phyloP scores from a whole-genome alignment of 225 moss, liverwort and hornwort genomes.

The Antitrichia curtipendula region DNA sequence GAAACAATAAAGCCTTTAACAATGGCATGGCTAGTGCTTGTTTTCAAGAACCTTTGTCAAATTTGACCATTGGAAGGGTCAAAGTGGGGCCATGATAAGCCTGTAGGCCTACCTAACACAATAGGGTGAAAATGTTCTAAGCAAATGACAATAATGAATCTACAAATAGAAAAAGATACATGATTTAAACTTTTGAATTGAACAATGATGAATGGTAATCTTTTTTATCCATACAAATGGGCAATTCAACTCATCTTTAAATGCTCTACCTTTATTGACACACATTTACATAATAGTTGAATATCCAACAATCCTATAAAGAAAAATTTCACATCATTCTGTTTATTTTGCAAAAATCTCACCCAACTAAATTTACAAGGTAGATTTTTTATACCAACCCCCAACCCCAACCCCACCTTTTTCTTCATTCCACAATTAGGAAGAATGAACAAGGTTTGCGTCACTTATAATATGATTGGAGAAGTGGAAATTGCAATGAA shows the following conservation, averaged over 20 bases:
- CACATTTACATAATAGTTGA: background rate
- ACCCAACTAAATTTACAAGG: background rate
- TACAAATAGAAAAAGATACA: background rate
- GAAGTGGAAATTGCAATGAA: background rate
- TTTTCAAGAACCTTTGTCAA: background rate
- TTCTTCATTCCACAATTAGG: background rate
- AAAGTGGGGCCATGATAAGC: background rate
- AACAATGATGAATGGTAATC: background rate
- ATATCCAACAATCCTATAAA: background rate
- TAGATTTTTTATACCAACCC: background rate
- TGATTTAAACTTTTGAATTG: background rate
- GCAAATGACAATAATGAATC: background rate
- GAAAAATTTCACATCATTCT: background rate
- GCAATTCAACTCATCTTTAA: background rate
- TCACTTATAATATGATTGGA: accelerated
- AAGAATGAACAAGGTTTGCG: background rate
- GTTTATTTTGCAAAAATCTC: too few relatives aligned
- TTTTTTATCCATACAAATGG: accelerated
- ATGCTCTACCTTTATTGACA: background rate
- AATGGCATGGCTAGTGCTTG: accelerated
- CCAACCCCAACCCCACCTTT: too few relatives aligned
- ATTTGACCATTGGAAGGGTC: background rate
- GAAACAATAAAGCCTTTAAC: too few relatives aligned
- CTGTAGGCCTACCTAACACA: accelerated
- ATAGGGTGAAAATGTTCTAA: background rate